Evolutionary conservation across 495 filamentous ascomycete species (phyloP).

Genomic region (Neurospora sp.): DNA sequence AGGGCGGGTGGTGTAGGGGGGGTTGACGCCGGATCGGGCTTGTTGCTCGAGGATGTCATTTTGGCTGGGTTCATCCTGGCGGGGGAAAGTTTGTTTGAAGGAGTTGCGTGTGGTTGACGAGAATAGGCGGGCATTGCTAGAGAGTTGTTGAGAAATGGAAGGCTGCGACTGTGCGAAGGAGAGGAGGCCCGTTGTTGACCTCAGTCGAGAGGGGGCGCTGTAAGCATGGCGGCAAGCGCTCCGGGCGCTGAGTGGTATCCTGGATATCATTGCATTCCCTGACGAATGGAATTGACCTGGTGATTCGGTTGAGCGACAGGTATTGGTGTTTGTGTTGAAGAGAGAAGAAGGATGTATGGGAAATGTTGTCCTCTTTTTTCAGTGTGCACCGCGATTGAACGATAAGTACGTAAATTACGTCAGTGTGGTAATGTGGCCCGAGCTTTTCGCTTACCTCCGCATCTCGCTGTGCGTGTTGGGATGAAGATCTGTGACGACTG

Average conservation of each 20-base stretch:
- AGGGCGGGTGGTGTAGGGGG: slow-evolving; percentile 48
- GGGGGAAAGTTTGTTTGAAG: not conserved
- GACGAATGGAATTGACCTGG: not conserved
- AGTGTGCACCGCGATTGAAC: not conserved
- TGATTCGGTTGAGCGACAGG: not conserved
- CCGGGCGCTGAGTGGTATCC: not conserved
- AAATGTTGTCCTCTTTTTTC: not conserved
- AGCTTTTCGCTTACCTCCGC: not conserved
- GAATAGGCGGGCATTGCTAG: not conserved
- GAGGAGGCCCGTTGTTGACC: not conserved
- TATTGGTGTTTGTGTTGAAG: not conserved
- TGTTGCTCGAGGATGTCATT: not conserved
- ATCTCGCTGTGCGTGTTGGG: not conserved
- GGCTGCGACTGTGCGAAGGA: not conserved
- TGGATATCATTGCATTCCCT: slow-evolving; percentile 7
- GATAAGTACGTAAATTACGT: not conserved
- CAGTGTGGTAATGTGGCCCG: not conserved
- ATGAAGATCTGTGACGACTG: not conserved
- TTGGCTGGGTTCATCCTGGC: not conserved
- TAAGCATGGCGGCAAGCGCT: not conserved
- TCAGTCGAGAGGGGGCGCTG: not conserved
- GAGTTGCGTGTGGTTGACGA: not conserved
- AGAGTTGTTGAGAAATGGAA: not conserved
- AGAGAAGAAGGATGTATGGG: not conserved
- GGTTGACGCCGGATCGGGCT: slow-evolving; percentile 37